Conservation (phyloP, 1,139 yeast species). For the Candida frijolesensis region DNA sequence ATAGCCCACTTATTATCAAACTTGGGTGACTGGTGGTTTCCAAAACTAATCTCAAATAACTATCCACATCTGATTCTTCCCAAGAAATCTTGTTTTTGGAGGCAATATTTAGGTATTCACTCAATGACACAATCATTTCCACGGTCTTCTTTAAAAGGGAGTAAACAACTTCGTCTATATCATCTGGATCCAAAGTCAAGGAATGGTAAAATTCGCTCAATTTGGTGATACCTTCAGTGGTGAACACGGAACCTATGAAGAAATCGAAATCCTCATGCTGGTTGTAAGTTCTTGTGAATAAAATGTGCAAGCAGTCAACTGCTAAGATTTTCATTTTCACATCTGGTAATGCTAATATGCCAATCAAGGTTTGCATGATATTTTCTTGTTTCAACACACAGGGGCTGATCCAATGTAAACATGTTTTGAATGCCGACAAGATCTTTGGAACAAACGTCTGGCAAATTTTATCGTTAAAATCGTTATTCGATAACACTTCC, state of each 20-base stretch:
- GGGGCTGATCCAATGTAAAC: conserved; percentile 90
- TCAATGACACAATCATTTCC: conserved; percentile 89
- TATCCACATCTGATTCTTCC: conserved; percentile 58
- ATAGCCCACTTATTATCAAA: conserved; percentile 85
- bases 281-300: conserved; percentile 80
- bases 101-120: conserved; percentile 66
- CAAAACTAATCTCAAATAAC: conserved; percentile 73
- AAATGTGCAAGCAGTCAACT: conserved; percentile 85
- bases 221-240: conserved; percentile 68
- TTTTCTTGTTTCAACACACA: conserved; percentile 68
- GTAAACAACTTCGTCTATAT: conserved; percentile 76
- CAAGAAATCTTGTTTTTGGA: conserved; percentile 42
- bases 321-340: conserved; percentile 79
- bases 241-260: conserved; percentile 78
- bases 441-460: conserved; percentile 63
- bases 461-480: conserved; percentile 36
- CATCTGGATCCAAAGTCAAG: conserved; percentile 67
- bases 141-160: conserved; percentile 85
- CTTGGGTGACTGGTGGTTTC: conserved; percentile 84
- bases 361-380: conserved; percentile 63
- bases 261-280: conserved; percentile 73
- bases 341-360: conserved; percentile 60
- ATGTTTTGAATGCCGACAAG: conserved; percentile 82
- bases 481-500: conserved; percentile 46
- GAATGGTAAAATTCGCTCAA: conserved; percentile 66